A percentile compares a stretch with the other conserved stretches of the same genome.
These are phyloP conservation scores for Diaporthe longicolla DNA, from an alignment of 2,329 filamentous ascomycete genomes.

Conservation along the genomic window DNA sequence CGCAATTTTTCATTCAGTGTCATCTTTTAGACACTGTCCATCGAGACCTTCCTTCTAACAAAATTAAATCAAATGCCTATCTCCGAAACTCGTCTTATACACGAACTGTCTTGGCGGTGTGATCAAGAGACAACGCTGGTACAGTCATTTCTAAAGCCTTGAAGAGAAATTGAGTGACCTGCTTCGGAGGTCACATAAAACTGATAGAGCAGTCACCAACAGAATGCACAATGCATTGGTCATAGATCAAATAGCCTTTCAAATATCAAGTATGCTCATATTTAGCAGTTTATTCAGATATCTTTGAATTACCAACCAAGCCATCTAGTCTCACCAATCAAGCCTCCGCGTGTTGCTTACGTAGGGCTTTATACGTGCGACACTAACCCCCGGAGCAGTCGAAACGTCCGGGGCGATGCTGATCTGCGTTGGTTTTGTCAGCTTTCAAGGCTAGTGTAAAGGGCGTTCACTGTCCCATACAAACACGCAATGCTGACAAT, in stretches of 20 bases:
- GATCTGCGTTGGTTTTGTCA: constrained; percentile 15
- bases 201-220: neutral
- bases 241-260: neutral
- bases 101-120: neutral
- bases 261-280: too few relatives aligned
- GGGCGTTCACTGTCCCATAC: neutral
- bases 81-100: too few relatives aligned
- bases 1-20: too few relatives aligned
- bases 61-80: too few relatives aligned
- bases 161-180: neutral
- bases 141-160: too few relatives aligned
- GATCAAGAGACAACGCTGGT: neutral
- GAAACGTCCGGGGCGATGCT: neutral
- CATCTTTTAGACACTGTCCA: too few relatives aligned
- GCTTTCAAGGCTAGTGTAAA: neutral
- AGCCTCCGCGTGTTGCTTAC: neutral
- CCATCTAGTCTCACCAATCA: neutral
- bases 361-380: neutral
- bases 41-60: too few relatives aligned
- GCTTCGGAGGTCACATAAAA: neutral
- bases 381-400: constrained; percentile 22
- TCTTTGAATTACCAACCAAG: neutral
- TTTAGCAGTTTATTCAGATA: neutral
- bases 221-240: neutral
- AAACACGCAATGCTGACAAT: neutral